Percentiles rank a stretch among this genome's conserved stretches.
Evolutionary conservation across 2,329 filamentous ascomycete genomes (phyloP).

Genomic region (Harringtonia aguacate): DNA sequence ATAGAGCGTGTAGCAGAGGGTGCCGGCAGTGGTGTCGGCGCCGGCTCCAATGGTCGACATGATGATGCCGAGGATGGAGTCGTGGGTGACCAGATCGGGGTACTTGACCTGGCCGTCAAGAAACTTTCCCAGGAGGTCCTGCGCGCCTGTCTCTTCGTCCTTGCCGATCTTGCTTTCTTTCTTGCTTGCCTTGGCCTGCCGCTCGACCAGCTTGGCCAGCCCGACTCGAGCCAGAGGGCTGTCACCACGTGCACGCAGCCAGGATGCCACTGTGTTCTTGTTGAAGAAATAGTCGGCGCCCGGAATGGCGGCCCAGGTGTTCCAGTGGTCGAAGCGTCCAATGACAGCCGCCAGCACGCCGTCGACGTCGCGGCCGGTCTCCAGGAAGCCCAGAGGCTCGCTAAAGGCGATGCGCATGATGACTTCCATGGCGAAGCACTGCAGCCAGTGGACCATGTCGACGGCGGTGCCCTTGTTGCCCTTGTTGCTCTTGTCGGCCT

Average conservation of each 20-base stretch:
- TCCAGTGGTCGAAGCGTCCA: slow-evolving; percentile 3
- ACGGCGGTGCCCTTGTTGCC: too few relatives aligned
- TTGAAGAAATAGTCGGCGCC: slow-evolving; percentile 1
- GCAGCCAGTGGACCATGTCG: neutral
- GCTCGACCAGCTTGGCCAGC: neutral
- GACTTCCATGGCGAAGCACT: slow-evolving; percentile 3
- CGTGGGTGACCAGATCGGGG: neutral
- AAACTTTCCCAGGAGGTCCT: slow-evolving; percentile 2
- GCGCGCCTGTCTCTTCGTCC: neutral
- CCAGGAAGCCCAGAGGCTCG: slow-evolving; percentile 1
- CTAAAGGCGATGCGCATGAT: slow-evolving; percentile 1
- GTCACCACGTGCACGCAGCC: neutral
- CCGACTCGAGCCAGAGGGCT: neutral
- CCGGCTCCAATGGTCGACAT: slow-evolving; percentile 12
- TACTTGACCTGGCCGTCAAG: neutral
- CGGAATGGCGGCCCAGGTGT: slow-evolving; percentile 1
- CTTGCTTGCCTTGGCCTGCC: neutral
- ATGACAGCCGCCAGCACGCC: slow-evolving; percentile 8
- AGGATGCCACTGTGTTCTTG: neutral
- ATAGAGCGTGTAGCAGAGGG: slow-evolving; percentile 10
- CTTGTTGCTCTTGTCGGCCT: neutral
- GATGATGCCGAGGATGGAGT: slow-evolving; percentile 1
- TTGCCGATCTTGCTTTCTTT: too few relatives aligned
- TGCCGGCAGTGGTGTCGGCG: slow-evolving; percentile 13
- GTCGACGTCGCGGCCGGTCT: slow-evolving; percentile 10